phyloP scores from a whole-genome alignment of 352 stramenopile species.

The Globisporangium sylvaticum region DNA sequence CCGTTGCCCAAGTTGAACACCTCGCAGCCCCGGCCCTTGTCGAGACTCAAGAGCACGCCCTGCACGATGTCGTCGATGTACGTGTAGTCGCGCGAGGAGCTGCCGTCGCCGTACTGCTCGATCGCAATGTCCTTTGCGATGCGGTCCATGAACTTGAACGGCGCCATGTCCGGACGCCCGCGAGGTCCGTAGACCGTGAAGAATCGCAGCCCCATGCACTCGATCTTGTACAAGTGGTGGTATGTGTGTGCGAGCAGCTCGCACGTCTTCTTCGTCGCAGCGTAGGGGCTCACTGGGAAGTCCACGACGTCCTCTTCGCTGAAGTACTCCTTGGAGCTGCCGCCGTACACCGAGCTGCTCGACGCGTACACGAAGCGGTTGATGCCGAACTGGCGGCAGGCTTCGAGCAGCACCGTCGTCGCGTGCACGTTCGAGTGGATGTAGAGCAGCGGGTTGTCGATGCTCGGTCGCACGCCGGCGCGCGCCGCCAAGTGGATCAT shows the following conservation, averaged over 20 bases:
- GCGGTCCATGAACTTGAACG: constrained; percentile 17
- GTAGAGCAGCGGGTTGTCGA: constrained; percentile 97
- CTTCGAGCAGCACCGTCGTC: constrained; percentile 93
- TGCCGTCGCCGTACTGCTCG: constrained; percentile 96
- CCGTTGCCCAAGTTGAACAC: constrained; percentile 98
- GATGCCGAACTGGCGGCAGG: constrained; percentile 86
- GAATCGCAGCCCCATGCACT: constrained; percentile 95
- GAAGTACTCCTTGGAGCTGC: constrained; percentile 90
- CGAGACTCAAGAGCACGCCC: constrained; percentile 83
- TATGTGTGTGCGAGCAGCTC: constrained; percentile 98
- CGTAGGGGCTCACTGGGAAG: constrained; percentile 95
- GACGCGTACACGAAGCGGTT: constrained; percentile 96
- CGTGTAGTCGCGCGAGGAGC: constrained; percentile 95
- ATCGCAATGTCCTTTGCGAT: constrained; percentile 83
- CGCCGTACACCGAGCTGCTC: constrained; percentile 94
- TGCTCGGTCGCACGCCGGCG: constrained; percentile 95
- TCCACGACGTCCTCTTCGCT: constrained; percentile 90
- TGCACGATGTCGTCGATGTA: constrained; percentile 99
- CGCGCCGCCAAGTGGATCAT: constrained; percentile 96
- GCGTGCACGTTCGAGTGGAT: constrained; percentile 96
- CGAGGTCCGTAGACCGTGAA: constrained; percentile 98
- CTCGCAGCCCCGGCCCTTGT: constrained; percentile 83
- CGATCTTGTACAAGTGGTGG: constrained; percentile 95
- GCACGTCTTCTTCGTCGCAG: constrained; percentile 96
- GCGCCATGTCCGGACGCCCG: constrained; percentile 86